These are phyloP conservation scores for Coniella lustricola DNA, from an alignment of 2,329 filamentous ascomycete genomes.

Conservation along the genomic window DNA sequence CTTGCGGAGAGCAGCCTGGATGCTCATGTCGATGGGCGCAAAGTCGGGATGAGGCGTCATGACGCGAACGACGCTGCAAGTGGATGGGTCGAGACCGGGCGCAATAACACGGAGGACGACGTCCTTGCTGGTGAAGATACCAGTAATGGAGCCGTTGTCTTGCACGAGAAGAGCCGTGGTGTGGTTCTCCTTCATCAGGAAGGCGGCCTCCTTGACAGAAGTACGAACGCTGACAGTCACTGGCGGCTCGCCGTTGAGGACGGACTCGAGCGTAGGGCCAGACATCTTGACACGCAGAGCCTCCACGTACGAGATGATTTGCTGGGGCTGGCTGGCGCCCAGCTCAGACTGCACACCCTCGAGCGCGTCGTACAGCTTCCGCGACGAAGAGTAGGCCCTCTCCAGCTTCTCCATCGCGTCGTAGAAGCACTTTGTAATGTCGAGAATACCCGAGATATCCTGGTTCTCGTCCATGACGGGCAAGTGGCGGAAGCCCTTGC, in stretches of 20 bases:
- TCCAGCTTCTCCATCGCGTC: conserved; percentile 99
- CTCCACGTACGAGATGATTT: conserved; percentile 98
- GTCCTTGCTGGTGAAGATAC: conserved; percentile 99
- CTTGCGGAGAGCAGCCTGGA: conserved; percentile 94
- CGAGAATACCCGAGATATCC: conserved; percentile 94
- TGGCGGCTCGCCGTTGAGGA: conserved; percentile 84
- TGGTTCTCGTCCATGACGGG: conserved; percentile 99
- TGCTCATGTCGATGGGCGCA: conserved; percentile 97
- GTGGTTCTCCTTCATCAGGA: conserved; percentile 97
- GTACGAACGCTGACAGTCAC: conserved; percentile 94
- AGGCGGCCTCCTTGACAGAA: conserved; percentile 90
- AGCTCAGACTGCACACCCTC: conserved; percentile 97
- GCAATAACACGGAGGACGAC: conserved; percentile 97
- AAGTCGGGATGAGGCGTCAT: conserved; percentile 99
- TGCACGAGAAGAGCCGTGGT: conserved; percentile 94
- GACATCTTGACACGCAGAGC: conserved; percentile 95
- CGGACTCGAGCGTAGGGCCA: conserved; percentile 89
- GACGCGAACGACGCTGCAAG: conserved; percentile 94
- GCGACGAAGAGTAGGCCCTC: conserved; percentile 94
- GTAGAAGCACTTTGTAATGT: conserved; percentile 99
- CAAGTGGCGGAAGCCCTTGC: conserved; percentile 94
- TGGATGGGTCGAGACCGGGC: conserved; percentile 85
- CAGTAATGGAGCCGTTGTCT: conserved; percentile 93
- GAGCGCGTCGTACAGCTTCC: conserved; percentile 93
- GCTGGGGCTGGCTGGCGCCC: conserved; percentile 90